These are phyloP conservation scores for Phytophthora capsici DNA, from an alignment of 352 stramenopile species.

Conservation along the genomic window DNA sequence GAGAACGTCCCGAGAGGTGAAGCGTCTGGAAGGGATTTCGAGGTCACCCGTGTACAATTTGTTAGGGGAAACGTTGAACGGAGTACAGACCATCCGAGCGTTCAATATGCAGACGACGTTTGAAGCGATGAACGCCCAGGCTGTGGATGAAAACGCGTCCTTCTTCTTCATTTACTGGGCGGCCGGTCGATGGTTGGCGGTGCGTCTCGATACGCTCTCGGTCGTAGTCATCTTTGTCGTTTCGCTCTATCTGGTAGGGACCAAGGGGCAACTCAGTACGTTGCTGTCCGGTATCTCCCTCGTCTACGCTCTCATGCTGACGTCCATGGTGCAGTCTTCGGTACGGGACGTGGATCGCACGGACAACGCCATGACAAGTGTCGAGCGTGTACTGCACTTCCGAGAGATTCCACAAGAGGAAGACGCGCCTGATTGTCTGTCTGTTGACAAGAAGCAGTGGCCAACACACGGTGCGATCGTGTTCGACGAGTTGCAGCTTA, in stretches of 20 bases:
- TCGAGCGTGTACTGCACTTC: constrained; percentile 43
- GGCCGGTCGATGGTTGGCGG: constrained; percentile 90
- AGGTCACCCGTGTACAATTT: constrained; percentile 93
- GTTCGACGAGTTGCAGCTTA: constrained; percentile 39
- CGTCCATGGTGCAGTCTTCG: constrained; percentile 52
- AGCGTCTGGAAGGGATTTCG: constrained; percentile 92
- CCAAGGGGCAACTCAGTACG: constrained; percentile 41
- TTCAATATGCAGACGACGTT: constrained; percentile 66
- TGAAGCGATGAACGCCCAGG: constrained; percentile 39
- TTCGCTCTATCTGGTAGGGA: constrained; percentile 85
- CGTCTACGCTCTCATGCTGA: constrained; percentile 43
- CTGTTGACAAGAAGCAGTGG: constrained; percentile 26
- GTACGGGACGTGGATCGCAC: constrained; percentile 33
- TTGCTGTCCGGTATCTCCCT: constrained; percentile 39
- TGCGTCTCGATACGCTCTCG: constrained; percentile 86
- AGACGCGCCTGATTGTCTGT: constrained; percentile 3
- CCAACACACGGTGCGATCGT: constrained; percentile 33
- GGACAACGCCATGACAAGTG: constrained; percentile 47
- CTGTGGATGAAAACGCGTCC: constrained; percentile 48
- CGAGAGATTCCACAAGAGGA: constrained; percentile 33
- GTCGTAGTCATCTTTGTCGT: constrained; percentile 90
- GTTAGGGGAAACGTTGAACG: constrained; percentile 92
- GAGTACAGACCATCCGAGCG: constrained; percentile 81
- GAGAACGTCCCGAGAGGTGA: constrained; percentile 82
- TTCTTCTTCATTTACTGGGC: constrained; percentile 55